phyloP scores from a whole-genome alignment of 805 yeast species.

The Komagataella pastoris region DNA sequence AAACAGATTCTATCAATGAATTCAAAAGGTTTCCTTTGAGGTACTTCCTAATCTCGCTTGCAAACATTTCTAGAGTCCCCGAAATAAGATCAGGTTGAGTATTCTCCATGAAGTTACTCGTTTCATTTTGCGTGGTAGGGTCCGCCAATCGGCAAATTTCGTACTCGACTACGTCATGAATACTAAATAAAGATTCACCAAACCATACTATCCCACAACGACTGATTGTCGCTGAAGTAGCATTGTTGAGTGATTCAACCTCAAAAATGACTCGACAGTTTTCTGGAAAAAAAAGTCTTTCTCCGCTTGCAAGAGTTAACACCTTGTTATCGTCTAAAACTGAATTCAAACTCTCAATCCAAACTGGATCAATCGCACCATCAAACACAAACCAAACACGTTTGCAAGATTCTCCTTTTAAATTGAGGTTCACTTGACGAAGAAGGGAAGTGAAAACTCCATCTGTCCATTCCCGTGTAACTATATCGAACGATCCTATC shows the following conservation, averaged over 20 bases:
- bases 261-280: constrained; percentile 66
- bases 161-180: background rate
- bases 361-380: constrained; percentile 86
- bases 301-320: constrained; percentile 83
- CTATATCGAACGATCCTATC: constrained; percentile 57
- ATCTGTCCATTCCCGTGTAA: constrained; percentile 88
- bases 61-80: background rate
- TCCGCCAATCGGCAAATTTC: background rate
- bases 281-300: constrained; percentile 53
- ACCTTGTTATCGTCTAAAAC: constrained; percentile 80
- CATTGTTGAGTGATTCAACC: constrained; percentile 45
- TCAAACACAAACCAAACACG: constrained; percentile 75
- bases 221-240: constrained; percentile 87
- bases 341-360: constrained; percentile 87
- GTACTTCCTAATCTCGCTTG: background rate
- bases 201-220: constrained; percentile 86
- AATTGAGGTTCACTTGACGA: constrained; percentile 39
- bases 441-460: constrained; percentile 66
- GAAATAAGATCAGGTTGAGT: background rate
- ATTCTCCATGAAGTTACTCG: background rate
- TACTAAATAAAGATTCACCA: constrained; percentile 15
- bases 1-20: constrained; percentile 14
- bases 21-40: constrained; percentile 5
- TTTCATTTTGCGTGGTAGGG: background rate
- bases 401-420: constrained; percentile 43